These are phyloP conservation scores for Yarrowia divulgata DNA, from an alignment of 805 yeast species.

Conservation along the genomic window DNA sequence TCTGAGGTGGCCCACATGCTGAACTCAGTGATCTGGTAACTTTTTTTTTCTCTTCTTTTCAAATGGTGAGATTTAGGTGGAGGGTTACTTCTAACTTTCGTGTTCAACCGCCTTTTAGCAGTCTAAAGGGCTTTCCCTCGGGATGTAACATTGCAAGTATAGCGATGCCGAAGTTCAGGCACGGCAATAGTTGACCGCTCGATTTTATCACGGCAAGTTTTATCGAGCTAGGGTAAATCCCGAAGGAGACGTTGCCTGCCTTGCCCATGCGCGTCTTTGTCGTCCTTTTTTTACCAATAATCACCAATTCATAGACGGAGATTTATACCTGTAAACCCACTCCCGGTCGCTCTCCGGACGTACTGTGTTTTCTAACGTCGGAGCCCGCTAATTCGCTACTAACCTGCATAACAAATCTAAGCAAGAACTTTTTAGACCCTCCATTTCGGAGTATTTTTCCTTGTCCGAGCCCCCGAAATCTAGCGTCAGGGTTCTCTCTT, in stretches of 20 bases:
- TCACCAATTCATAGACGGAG: too few species aligned
- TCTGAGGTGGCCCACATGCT: background rate
- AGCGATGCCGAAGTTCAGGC: background rate
- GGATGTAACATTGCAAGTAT: background rate
- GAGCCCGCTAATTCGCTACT: too few species aligned
- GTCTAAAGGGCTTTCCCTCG: too few species aligned
- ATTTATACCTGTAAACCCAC: too few species aligned
- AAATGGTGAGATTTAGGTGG: background rate
- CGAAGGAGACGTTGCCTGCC: background rate
- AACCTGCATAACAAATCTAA: too few species aligned
- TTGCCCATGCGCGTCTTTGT: background rate
- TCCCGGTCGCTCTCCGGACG: background rate
- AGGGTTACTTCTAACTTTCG: background rate
- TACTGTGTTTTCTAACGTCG: too few species aligned
- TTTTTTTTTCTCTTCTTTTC: too few species aligned
- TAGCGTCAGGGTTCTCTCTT: background rate
- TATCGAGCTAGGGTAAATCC: background rate
- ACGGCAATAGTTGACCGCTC: background rate
- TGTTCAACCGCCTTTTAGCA: background rate
- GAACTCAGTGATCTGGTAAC: too few species aligned
- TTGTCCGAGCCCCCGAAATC: conserved; percentile 1
- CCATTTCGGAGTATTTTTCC: too few species aligned
- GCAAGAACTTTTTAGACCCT: background rate
- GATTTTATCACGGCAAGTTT: background rate
- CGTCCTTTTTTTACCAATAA: background rate